Conservation (phyloP, 2,329 filamentous ascomycete species). For the Orbilia ellipsospora region DNA sequence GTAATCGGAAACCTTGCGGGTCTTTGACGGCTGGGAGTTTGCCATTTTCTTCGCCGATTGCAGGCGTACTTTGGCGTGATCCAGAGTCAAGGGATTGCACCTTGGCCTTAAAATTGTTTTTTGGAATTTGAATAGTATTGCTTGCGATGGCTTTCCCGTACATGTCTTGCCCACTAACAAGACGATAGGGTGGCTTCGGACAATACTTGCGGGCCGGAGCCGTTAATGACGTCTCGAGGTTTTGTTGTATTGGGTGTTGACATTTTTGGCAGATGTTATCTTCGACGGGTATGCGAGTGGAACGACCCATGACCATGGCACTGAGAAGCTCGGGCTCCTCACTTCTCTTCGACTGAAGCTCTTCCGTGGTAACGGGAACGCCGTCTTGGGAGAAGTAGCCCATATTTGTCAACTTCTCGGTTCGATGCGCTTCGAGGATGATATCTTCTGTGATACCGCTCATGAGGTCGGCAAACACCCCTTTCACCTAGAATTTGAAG, state of each 20-base stretch:
- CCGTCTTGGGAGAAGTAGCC: conserved; percentile 51
- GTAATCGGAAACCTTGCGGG: conserved; percentile 31
- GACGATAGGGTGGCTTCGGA: conserved; percentile 34
- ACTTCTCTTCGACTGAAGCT: conserved; percentile 40
- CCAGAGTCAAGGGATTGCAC: conserved; percentile 14
- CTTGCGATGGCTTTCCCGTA: conserved; percentile 41
- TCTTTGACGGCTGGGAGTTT: conserved; percentile 45
- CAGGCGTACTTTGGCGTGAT: conserved; percentile 35
- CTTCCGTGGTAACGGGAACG: conserved; percentile 40
- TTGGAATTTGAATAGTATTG: conserved; percentile 42
- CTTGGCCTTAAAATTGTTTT: conserved; percentile 35
- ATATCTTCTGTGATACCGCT: conserved; percentile 52
- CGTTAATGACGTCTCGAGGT: conserved; percentile 30
- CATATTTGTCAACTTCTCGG: conserved; percentile 52
- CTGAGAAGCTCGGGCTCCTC: conserved; percentile 45
- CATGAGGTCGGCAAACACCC: conserved; percentile 45
- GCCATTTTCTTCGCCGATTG: conserved; percentile 40
- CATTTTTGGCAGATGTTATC: conserved; percentile 51
- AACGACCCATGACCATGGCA: conserved; percentile 48
- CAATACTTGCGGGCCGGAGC: conserved; percentile 38
- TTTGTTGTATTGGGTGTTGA: conserved; percentile 47
- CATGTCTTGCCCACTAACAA: conserved; percentile 41
- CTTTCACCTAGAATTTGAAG: conserved; percentile 33
- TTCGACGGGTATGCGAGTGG: conserved; percentile 41
- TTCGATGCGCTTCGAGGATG: conserved; percentile 51